Evolutionary conservation across 345 rosid genomes (phyloP).

Genomic region (Combretum micranthum): DNA sequence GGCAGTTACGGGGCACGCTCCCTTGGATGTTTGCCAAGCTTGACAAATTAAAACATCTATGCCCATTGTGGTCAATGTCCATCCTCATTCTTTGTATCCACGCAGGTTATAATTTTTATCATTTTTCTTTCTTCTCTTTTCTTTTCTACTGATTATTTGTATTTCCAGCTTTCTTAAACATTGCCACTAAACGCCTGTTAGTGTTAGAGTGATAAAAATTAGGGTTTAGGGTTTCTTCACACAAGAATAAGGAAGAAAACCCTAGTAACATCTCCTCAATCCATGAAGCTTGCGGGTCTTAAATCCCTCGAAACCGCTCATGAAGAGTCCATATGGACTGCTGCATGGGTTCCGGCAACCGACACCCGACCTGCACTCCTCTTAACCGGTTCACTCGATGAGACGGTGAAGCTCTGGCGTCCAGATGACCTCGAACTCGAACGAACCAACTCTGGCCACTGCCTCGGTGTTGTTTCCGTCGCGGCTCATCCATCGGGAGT

Average conservation of each 20-base stretch:
- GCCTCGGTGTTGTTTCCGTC: constrained; percentile 85
- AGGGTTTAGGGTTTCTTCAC: background rate
- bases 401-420: constrained; percentile 84
- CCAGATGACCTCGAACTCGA: constrained; percentile 72
- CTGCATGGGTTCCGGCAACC: constrained; percentile 83
- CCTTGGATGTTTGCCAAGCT: too few species aligned
- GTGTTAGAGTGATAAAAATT: too few species aligned
- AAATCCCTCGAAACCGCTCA: constrained; percentile 79
- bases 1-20: too few species aligned
- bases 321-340: constrained; percentile 92
- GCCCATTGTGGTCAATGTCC: too few species aligned
- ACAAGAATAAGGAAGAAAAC: too few species aligned
- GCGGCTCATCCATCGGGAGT: constrained; percentile 96
- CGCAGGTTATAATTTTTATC: too few species aligned
- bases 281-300: constrained; percentile 86
- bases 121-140: too few species aligned
- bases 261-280: background rate
- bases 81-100: too few species aligned
- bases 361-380: constrained; percentile 56
- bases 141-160: too few species aligned
- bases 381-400: constrained; percentile 86
- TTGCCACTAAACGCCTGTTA: too few species aligned
- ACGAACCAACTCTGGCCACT: constrained; percentile 86
- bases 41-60: too few species aligned
- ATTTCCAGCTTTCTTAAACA: too few species aligned